Conservation (phyloP, 2,329 filamentous ascomycete genomes). For the Verticillium dahliae region DNA sequence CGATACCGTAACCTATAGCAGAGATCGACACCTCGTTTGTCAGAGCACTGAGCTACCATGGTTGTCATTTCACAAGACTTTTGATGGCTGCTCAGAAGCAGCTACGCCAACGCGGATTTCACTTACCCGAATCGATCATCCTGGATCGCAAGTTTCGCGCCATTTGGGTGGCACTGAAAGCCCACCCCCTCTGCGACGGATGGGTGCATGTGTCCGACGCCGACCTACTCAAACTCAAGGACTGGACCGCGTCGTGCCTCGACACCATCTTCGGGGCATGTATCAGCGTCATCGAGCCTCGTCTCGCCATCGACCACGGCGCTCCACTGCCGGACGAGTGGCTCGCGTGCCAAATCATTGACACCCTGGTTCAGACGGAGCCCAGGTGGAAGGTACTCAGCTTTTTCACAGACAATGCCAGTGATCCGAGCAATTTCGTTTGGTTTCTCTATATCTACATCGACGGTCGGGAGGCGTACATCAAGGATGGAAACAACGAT, state of each 20-base stretch:
- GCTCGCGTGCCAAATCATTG: background rate
- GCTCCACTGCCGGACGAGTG: background rate
- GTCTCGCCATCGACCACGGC: background rate
- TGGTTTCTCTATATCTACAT: background rate
- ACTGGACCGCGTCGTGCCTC: background rate
- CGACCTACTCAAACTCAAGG: background rate
- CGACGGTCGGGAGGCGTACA: background rate
- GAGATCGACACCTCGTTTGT: background rate
- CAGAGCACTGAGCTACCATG: background rate
- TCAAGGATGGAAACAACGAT: no score
- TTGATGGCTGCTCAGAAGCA: background rate
- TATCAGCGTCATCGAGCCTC: background rate
- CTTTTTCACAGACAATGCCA: background rate
- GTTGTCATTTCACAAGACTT: background rate
- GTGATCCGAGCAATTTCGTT: background rate
- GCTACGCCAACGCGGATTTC: background rate
- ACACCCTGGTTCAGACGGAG: background rate
- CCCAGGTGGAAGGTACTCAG: background rate
- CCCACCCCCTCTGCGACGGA: background rate
- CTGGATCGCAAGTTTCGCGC: background rate
- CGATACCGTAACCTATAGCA: no score
- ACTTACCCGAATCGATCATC: background rate
- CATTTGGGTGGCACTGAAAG: background rate
- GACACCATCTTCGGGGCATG: background rate
- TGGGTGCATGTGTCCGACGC: background rate